phyloP scores from a whole-genome alignment of 768 basidiomycete species.

The Mycena pura region DNA sequence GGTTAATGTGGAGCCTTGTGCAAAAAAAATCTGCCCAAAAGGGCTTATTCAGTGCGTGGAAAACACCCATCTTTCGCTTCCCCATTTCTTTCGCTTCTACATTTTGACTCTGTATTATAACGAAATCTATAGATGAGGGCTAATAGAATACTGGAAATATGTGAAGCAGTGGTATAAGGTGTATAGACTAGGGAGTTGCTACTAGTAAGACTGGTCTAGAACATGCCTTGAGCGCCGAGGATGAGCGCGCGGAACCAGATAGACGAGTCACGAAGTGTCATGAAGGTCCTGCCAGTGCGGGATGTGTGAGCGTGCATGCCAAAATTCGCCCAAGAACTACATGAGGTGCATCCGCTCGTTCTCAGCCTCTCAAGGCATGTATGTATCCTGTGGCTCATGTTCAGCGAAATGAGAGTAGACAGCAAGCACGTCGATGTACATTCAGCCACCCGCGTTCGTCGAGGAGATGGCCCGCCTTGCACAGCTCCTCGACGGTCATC shows the following conservation, averaged over 20 bases:
- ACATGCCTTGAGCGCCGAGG: constrained; percentile 91
- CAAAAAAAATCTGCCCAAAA: no score
- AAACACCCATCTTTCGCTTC: no score
- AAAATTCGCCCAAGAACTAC: constrained; percentile 43
- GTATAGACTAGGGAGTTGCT: no score
- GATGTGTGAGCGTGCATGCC: neutral
- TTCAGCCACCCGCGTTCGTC: constrained; percentile 79
- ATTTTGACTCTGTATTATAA: no score
- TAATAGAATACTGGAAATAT: no score
- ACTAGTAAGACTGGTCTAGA: no score
- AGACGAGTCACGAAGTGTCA: constrained; percentile 86
- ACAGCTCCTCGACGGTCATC: constrained; percentile 76
- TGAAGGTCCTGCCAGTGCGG: constrained; percentile 85
- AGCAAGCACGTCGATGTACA: constrained; percentile 42
- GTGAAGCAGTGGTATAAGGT: no score
- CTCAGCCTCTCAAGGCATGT: constrained; percentile 91
- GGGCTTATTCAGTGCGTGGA: no score
- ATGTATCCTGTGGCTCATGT: constrained; percentile 81
- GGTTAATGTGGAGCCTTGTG: no score
- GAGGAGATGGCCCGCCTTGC: constrained; percentile 76
- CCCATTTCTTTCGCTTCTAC: no score
- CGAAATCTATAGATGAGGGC: no score
- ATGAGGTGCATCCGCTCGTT: constrained; percentile 98
- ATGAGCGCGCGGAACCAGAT: constrained; percentile 82
- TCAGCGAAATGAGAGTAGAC: neutral